Evolutionary conservation across 148 eudicot genomes (phyloP).

Genomic region (Selenicereus undatus): DNA sequence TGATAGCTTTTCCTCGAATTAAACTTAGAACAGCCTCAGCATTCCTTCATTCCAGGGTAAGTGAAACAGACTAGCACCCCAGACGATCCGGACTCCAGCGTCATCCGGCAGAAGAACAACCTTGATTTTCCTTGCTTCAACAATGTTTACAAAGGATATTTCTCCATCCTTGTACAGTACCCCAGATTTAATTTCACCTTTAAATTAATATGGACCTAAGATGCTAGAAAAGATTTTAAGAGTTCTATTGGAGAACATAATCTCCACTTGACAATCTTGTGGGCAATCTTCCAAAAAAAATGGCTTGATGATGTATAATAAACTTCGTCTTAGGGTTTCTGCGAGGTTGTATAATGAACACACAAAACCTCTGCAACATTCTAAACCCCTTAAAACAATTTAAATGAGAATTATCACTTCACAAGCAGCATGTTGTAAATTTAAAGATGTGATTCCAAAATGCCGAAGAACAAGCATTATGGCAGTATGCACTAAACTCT

Average conservation of each 20-base stretch:
- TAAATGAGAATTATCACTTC: too few species aligned
- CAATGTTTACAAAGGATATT: conserved; percentile 12
- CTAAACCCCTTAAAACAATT: too few species aligned
- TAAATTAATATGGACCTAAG: not conserved
- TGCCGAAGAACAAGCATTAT: not conserved
- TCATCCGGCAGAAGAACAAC: not conserved
- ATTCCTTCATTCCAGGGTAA: not conserved
- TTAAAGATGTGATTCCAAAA: not conserved
- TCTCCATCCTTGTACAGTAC: conserved; percentile 10
- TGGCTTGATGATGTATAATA: too few species aligned
- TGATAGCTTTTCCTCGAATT: not conserved
- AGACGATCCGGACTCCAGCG: not conserved
- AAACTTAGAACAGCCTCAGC: conserved; percentile 8
- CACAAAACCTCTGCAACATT: too few species aligned
- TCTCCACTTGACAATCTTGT: too few species aligned
- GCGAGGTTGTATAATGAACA: too few species aligned
- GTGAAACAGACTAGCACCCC: not conserved
- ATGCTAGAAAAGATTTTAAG: not conserved
- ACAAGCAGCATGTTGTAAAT: too few species aligned
- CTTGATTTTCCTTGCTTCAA: conserved; percentile 13
- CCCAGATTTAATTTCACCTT: not conserved
- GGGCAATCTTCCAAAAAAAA: too few species aligned
- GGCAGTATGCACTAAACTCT: not conserved
- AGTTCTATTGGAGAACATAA: not conserved
- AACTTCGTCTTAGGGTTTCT: too few species aligned